phyloP scores from a whole-genome alignment of 2,329 filamentous ascomycete genomes.

The Bisporella sp. region DNA sequence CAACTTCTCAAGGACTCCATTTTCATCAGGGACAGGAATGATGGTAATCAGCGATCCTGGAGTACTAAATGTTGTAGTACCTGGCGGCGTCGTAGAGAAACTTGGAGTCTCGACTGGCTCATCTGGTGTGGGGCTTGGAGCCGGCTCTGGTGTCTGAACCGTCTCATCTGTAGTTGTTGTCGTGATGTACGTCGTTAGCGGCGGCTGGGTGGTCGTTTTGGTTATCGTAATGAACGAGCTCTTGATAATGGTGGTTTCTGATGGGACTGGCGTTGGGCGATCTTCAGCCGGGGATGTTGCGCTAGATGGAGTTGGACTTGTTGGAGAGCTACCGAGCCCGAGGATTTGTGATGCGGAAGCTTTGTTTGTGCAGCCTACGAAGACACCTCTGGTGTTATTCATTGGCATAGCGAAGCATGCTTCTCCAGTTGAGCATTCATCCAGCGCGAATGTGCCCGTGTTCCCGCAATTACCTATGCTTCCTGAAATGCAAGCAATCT shows the following conservation, averaged over 20 bases:
- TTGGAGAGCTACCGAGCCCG: slow-evolving; percentile 19
- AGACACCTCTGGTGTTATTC: slow-evolving; percentile 39
- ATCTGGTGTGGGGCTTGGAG: not conserved
- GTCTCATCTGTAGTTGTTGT: not conserved
- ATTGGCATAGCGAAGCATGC: slow-evolving; percentile 50
- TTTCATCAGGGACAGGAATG: not conserved
- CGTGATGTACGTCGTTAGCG: not conserved
- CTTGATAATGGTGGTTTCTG: not conserved
- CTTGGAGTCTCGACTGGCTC: not conserved
- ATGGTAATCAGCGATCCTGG: not conserved
- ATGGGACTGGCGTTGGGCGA: not conserved
- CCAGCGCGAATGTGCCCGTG: slow-evolving; percentile 35
- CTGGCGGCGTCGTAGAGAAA: not conserved
- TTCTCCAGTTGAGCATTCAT: slow-evolving; percentile 28
- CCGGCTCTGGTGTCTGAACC: not conserved
- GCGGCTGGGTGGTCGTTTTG: not conserved
- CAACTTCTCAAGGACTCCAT: not conserved
- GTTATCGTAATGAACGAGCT: not conserved
- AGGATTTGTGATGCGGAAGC: slow-evolving; percentile 36
- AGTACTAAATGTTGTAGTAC: not conserved
- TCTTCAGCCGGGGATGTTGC: not conserved
- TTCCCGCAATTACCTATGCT: slow-evolving; percentile 39
- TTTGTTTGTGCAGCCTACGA: slow-evolving; percentile 40
- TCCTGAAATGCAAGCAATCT: slow-evolving; percentile 47
- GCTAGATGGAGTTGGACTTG: not conserved